phyloP scores from a whole-genome alignment of 2,329 filamentous ascomycete genomes.

The Penicillium sp. region DNA sequence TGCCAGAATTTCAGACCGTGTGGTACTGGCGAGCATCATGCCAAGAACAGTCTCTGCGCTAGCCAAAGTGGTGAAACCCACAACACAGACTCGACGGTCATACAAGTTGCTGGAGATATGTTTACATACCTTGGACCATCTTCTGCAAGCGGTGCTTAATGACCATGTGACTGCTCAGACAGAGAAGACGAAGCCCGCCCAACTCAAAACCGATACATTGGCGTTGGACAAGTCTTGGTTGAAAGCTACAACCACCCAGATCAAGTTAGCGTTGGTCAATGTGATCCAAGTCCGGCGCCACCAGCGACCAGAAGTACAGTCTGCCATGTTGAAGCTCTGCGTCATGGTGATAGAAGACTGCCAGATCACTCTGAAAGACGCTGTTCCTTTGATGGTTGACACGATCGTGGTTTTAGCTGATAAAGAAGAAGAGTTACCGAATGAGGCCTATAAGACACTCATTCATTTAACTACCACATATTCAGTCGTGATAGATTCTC shows the following conservation, averaged over 20 bases:
- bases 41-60: slow-evolving; percentile 84
- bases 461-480: slow-evolving; percentile 64
- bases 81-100: slow-evolving; percentile 59
- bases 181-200: slow-evolving; percentile 22
- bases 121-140: slow-evolving; percentile 57
- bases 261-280: slow-evolving; percentile 78
- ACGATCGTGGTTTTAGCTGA: slow-evolving; percentile 71
- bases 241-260: slow-evolving; percentile 73
- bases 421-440: slow-evolving; percentile 44
- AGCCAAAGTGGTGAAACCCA: slow-evolving; percentile 71
- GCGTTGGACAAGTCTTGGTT: slow-evolving; percentile 65
- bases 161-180: slow-evolving; percentile 35
- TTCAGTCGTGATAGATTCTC: slow-evolving; percentile 59
- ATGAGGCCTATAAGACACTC: slow-evolving; percentile 46
- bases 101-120: slow-evolving; percentile 65
- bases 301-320: slow-evolving; percentile 66
- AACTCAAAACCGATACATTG: slow-evolving; percentile 36
- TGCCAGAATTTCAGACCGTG: slow-evolving; percentile 65
- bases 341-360: slow-evolving; percentile 77
- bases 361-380: slow-evolving; percentile 68
- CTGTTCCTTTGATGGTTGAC: slow-evolving; percentile 72
- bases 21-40: slow-evolving; percentile 80
- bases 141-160: slow-evolving; percentile 48
- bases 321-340: slow-evolving; percentile 69
- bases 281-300: slow-evolving; percentile 74